Base-by-base conservation (phyloP, 1,284 basidiomycete genomes). In the Sporisorium graminicola region DNA sequence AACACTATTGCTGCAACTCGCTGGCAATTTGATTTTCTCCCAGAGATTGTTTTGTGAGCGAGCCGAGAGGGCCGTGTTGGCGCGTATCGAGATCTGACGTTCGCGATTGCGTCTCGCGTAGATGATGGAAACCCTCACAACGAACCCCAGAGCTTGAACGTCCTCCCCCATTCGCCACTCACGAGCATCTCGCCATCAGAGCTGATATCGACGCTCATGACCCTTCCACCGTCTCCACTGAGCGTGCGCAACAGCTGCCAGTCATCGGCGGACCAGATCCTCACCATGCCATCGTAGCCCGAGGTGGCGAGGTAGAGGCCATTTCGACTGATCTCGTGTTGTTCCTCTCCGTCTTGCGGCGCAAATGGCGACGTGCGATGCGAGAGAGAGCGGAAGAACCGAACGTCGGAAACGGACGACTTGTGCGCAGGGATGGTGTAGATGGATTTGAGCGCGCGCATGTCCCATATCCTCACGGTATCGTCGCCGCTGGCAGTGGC, bases 401-500 rank as follows among this genome's bases (percentile, higher is more conserved):
- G 91, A 44, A 99, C 89, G 81, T 99, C 97, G 12, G 96, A 92
- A 55, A 99, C 93, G 79, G 95, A 95, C 40, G 93, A 95, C 42
- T 92, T 90, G 88, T 99, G 97, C 0, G 95, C 97, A 1, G 96
- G 95, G 74, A 99, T 98, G 24, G 94, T 98, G 86, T 98, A 95
- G n/a, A 95, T 88, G 22, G 94, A 91, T 81, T 92, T 93, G 29
- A 98, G 89, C 2, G 93, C 92, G 27, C 97, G 91, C 87, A 99
- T 91, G 87, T 99, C 97, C 97, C 97, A 99, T 88, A 99, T 94
- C 47, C 95, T 91, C 76, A 99, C 93, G 0, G 95, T 98, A 84
- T 99, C 96, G 86, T 99, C 97, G 51, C 94, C 95, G 2, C 94
- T 92, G 24, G 95, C 96, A 0, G 96, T 97, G 8, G 95, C 96